Percentiles rank a stretch among this genome's conserved stretches.
phyloP scores from a whole-genome alignment of 202 grass and related monocot species.

The Schoenoplectus triqueter region DNA sequence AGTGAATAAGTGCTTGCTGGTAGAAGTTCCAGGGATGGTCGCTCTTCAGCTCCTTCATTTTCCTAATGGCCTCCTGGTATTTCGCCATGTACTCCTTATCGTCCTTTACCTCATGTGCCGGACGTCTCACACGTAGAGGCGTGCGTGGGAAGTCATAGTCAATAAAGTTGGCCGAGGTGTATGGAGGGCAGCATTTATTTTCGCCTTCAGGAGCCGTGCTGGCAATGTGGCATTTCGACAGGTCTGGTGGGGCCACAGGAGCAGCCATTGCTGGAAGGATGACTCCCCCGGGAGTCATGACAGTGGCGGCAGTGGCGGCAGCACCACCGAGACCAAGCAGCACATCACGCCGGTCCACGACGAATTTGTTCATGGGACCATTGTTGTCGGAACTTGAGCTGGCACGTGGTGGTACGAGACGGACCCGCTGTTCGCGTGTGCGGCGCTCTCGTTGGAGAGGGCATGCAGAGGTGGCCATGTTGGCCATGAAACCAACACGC shows the following conservation, averaged over 20 bases:
- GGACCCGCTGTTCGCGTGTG: not conserved
- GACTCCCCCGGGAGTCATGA: conserved; percentile 4
- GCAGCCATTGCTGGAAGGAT: conserved; percentile 42
- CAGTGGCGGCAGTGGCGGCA: conserved; percentile 14
- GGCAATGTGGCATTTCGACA: not conserved
- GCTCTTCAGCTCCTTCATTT: conserved; percentile 33
- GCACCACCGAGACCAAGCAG: conserved; percentile 24
- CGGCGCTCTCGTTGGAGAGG: conserved; percentile 20
- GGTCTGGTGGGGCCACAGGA: conserved; percentile 30
- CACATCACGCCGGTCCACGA: conserved; percentile 21
- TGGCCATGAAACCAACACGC: conserved; percentile 18
- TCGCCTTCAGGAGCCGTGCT: not conserved
- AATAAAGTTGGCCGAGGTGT: not conserved
- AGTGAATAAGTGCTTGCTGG: conserved; percentile 41
- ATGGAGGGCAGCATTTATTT: conserved; percentile 41
- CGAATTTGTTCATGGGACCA: not conserved
- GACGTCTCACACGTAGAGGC: conserved; percentile 29
- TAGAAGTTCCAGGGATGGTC: conserved; percentile 48
- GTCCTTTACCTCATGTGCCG: conserved; percentile 32
- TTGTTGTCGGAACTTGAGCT: conserved; percentile 23
- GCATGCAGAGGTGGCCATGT: conserved; percentile 37
- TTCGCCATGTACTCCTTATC: conserved; percentile 30
- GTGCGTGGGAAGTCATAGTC: conserved; percentile 36
- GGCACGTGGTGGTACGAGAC: conserved; percentile 26
- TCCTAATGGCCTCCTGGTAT: conserved; percentile 38